These are phyloP conservation scores for Erythrobasidium yunnanense DNA, from an alignment of 768 basidiomycete species.

Conservation along the genomic window DNA sequence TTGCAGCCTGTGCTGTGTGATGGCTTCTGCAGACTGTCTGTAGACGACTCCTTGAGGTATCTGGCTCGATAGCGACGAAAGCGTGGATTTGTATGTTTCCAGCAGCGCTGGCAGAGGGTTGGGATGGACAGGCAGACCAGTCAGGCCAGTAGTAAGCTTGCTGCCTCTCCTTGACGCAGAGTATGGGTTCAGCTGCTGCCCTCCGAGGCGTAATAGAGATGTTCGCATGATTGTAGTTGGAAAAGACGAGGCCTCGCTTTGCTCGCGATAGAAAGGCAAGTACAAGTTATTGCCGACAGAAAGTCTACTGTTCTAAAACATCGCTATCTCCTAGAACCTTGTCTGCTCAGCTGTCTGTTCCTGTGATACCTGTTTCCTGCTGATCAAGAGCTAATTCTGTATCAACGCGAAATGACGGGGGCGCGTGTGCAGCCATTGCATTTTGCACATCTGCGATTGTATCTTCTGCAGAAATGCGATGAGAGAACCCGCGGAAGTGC, in stretches of 20 bases:
- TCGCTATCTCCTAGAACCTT: conserved; percentile 7
- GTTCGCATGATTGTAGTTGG: conserved; percentile 14
- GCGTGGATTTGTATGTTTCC: conserved; percentile 65
- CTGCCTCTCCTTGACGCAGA: not conserved
- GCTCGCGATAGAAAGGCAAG: no score
- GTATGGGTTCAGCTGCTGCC: conserved; percentile 21
- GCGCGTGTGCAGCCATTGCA: no score
- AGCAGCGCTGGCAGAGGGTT: conserved; percentile 71
- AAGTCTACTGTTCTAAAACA: not conserved
- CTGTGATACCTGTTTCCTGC: conserved; percentile 73
- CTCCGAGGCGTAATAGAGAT: conserved; percentile 4
- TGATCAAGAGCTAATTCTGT: conserved; percentile 49
- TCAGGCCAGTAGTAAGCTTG: conserved; percentile 70
- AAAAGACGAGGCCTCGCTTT: no score
- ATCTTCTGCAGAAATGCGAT: not conserved
- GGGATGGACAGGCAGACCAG: conserved; percentile 70
- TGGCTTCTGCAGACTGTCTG: conserved; percentile 73
- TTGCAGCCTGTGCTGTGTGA: conserved; percentile 64
- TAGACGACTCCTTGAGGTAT: conserved; percentile 67
- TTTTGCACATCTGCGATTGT: not conserved
- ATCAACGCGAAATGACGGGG: no score
- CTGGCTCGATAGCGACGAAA: conserved; percentile 54
- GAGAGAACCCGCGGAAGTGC: not conserved
- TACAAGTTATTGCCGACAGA: no score
- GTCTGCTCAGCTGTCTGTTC: conserved; percentile 44